Evolutionary conservation across 352 stramenopile species (phyloP), one percentile per base, ranked within the genome.

Genomic region (Phytophthora constricta): DNA sequence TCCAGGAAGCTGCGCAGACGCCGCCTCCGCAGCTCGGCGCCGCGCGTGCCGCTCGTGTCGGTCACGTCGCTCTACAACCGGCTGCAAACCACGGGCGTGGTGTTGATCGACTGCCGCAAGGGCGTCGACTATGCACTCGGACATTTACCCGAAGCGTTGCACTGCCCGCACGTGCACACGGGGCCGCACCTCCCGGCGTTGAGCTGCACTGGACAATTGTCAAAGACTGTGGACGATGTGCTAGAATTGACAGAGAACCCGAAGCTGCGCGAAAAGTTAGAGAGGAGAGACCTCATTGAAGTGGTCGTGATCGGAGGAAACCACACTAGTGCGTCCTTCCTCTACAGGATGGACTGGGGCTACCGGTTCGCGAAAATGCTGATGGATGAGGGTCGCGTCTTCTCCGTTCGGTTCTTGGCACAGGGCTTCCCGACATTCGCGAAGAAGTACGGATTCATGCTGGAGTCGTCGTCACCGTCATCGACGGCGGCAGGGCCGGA

Each of bases 371-470:
- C 84, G 17, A 80, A 75, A 33, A 78, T 92, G 69, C 62, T 95
- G 14, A 59, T 89, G 23, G 62, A 70, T 0, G 86, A 95, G 52
- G 83, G 81, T 13, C 77, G 84, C 19, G 84, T 93, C 28, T 91
- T 84, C 54, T 91, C 84, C 0, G 86, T 95, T 27, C 71, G 73
- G 43, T 95, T 92, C 66, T 63, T 95, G 13, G 75, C 72, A 5
- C 77, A 88, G 20, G 85, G 85, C 27, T 91, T 91, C 63, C 71
- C 74, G 17, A 68, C 72, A 3, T 95, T 95, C 55, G 70, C 72
- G 4, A 71, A 77, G 54, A 90, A 90, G 54, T 95, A 95, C 70
- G 72, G 69, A 43, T 93, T 95, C 50, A 76, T 92, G 65, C 52
- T 87, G 14, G 55, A 65, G 52, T 72, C 37, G 25, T 63, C 37